These are phyloP conservation scores for Lepidium aucheri DNA, from an alignment of 345 rosid species.

Conservation along the genomic window DNA sequence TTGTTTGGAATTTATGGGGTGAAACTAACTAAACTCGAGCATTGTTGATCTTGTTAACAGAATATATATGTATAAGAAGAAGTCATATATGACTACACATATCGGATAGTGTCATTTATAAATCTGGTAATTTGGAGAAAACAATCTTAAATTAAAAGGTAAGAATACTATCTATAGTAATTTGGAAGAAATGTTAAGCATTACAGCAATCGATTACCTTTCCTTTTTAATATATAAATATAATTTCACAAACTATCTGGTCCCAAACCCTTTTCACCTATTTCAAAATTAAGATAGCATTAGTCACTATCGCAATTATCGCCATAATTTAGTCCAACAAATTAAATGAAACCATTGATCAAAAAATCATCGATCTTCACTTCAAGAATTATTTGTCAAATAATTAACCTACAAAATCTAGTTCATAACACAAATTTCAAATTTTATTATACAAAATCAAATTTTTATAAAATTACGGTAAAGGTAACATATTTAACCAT, in stretches of 20 bases:
- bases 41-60: no score
- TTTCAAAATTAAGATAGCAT: not conserved
- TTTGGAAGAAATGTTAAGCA: slow-evolving; percentile 3
- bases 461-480: no score
- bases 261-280: slow-evolving; percentile 20
- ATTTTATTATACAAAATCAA: no score
- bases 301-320: slow-evolving; percentile 12
- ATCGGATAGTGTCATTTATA: not conserved
- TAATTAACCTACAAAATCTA: no score
- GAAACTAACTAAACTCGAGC: no score
- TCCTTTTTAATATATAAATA: slow-evolving; percentile 1
- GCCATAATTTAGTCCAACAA: slow-evolving; percentile 8
- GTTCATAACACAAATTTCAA: no score
- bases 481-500: no score
- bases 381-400: no score
- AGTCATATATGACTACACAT: no score
- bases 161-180: slow-evolving; percentile 24
- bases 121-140: not conserved
- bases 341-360: not conserved
- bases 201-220: slow-evolving; percentile 10
- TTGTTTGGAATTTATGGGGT: no score
- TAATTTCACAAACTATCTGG: slow-evolving; percentile 13
- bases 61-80: no score
- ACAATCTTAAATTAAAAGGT: slow-evolving; percentile 17
- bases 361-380: not conserved